These are phyloP conservation scores for Dryadomyces quercivorus DNA, from an alignment of 2,329 filamentous ascomycete species.

Conservation along the genomic window DNA sequence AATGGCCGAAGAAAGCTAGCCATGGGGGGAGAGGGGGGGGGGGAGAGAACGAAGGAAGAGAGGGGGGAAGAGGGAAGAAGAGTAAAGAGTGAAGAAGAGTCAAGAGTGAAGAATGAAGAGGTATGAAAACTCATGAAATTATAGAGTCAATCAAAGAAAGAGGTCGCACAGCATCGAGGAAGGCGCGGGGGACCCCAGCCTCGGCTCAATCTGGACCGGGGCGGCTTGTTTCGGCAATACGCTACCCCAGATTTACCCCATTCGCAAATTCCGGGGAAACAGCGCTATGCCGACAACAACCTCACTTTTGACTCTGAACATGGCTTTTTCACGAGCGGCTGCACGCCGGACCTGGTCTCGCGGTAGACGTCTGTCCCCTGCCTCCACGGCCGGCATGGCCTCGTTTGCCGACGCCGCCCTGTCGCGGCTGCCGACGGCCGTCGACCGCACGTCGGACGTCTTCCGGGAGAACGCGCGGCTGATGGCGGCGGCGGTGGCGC, in stretches of 20 bases:
- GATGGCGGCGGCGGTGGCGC: slow-evolving; percentile 62
- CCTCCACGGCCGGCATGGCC: slow-evolving; percentile 32
- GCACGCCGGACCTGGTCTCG: no score
- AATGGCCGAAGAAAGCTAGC: slow-evolving; percentile 24
- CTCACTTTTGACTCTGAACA: no score
- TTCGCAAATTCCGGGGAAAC: not conserved
- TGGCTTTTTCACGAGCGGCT: no score
- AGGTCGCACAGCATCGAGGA: not conserved
- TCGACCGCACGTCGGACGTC: slow-evolving; percentile 66
- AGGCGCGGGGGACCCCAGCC: not conserved
- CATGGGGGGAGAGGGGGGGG: slow-evolving; percentile 18
- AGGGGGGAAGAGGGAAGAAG: not conserved
- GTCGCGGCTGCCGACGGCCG: slow-evolving; percentile 61
- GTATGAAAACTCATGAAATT: not conserved
- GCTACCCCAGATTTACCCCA: not conserved
- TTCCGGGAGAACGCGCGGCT: slow-evolving; percentile 70
- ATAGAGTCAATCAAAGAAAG: not conserved
- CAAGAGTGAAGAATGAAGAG: no score
- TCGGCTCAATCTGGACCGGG: not conserved
- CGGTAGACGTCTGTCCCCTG: no score
- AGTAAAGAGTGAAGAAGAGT: no score
- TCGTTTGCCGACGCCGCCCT: slow-evolving; percentile 68
- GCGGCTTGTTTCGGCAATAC: not conserved
- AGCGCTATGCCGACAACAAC: not conserved
- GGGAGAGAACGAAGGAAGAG: not conserved